Percentiles rank a stretch among this genome's conserved stretches.
These are phyloP conservation scores for Endotrypanum monterogeii DNA, from an alignment of 208 protist species.

Conservation along the genomic window DNA sequence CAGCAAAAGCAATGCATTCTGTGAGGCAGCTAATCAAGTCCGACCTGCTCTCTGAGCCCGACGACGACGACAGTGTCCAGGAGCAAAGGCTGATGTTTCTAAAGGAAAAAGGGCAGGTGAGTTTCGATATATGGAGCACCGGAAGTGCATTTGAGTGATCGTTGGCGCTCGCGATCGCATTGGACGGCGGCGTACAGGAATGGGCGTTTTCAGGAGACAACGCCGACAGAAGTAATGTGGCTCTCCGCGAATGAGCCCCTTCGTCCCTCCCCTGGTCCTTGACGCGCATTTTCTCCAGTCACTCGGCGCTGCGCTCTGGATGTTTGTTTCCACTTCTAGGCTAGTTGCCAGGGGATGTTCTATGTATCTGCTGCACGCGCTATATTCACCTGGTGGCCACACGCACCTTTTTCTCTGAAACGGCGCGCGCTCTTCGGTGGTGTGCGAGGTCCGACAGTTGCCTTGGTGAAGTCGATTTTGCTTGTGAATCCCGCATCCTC, in stretches of 20 bases:
- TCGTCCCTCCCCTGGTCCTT: background rate
- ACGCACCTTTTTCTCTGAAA: background rate
- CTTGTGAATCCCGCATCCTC: background rate
- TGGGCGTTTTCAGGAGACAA: background rate
- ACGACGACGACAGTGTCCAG: slow-evolving; percentile 75
- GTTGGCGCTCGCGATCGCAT: background rate
- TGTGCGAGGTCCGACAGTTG: background rate
- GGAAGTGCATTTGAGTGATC: slow-evolving; percentile 50
- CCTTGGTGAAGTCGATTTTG: background rate
- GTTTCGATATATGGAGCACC: slow-evolving; percentile 81
- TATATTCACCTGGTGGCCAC: background rate
- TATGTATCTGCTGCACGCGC: background rate
- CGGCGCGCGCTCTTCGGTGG: background rate
- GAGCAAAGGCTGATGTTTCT: slow-evolving; percentile 68
- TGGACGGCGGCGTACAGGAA: background rate
- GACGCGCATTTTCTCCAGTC: background rate
- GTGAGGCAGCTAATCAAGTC: slow-evolving; percentile 45
- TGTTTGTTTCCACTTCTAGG: background rate
- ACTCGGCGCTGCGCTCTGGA: background rate
- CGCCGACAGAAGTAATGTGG: background rate
- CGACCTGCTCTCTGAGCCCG: slow-evolving; percentile 51
- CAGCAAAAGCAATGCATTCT: slow-evolving; percentile 49
- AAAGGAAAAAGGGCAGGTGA: slow-evolving; percentile 52
- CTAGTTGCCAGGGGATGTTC: background rate
- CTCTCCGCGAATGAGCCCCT: background rate